phyloP scores from a whole-genome alignment of 805 yeast genomes.

The Scheffersomyces amazonensis region DNA sequence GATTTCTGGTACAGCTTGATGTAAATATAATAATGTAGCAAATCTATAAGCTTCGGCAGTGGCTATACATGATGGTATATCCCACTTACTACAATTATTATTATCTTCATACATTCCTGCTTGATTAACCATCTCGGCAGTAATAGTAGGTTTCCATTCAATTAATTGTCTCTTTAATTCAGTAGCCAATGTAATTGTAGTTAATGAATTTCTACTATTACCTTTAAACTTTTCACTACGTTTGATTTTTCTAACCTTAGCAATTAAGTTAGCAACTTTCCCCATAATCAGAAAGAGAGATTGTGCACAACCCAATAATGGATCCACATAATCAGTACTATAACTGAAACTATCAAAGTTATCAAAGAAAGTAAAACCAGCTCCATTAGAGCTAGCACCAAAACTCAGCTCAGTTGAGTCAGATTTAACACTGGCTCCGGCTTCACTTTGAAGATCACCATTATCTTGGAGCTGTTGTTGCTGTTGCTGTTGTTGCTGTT shows the following conservation, averaged over 20 bases:
- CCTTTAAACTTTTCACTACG: conserved; percentile 11
- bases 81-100: conserved; percentile 37
- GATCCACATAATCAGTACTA: conserved; percentile 49
- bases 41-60: conserved; percentile 70
- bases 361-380: conserved; percentile 28
- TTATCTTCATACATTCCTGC: conserved; percentile 13
- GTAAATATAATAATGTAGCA: conserved; percentile 56
- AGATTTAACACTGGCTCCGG: conserved; percentile 15
- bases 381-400: conserved; percentile 7
- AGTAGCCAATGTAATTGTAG: conserved; percentile 53
- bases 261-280: conserved; percentile 54
- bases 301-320: conserved; percentile 66
- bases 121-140: conserved; percentile 34
- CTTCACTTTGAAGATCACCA: background rate
- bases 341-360: conserved; percentile 35
- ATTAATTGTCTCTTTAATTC: conserved; percentile 50
- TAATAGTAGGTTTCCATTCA: conserved; percentile 53
- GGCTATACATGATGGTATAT: conserved; percentile 56
- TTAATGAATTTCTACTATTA: conserved; percentile 35
- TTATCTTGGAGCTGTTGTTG: conserved; percentile 1
- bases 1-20: conserved; percentile 70
- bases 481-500: conserved; percentile 4
- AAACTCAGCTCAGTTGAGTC: conserved; percentile 24
- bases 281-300: conserved; percentile 64
- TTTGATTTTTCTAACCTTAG: conserved; percentile 41